Percentiles rank a stretch among this genome's conserved stretches.
Conservation (phyloP, 345 rosid species). For the Melastoma malabathricum region DNA sequence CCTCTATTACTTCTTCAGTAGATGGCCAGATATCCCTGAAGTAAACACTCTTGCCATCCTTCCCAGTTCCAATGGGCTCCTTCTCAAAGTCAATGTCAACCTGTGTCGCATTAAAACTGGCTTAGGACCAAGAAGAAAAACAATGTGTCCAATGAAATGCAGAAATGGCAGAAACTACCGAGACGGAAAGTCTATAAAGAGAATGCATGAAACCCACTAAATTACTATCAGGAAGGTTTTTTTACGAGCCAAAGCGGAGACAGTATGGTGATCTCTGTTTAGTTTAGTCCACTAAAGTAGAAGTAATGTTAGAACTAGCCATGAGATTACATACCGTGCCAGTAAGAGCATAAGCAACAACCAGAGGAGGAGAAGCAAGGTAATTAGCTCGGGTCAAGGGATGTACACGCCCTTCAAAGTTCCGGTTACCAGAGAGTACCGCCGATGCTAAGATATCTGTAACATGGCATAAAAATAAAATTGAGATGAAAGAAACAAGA, state of each 20-base stretch:
- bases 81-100: conserved; percentile 89
- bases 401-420: conserved; percentile 98
- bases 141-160: too few relatives aligned
- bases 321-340: conserved; percentile 57
- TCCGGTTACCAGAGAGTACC: conserved; percentile 92
- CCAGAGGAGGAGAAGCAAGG: conserved; percentile 98
- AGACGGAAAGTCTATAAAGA: too few relatives aligned
- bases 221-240: too few relatives aligned
- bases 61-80: conserved; percentile 84
- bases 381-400: conserved; percentile 96
- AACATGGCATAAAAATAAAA: conserved; percentile 3
- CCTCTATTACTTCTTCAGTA: conserved; percentile 85
- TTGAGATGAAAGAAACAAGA: too few relatives aligned
- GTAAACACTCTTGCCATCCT: conserved; percentile 69
- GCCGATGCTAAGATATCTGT: conserved; percentile 90
- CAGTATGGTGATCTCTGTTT: not conserved
- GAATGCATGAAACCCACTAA: too few relatives aligned
- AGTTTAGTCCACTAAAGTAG: not conserved
- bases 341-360: conserved; percentile 98
- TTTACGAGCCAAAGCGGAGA: too few relatives aligned
- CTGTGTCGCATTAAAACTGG: conserved; percentile 19
- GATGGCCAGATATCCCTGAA: conserved; percentile 96
- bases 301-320: not conserved
- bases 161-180: too few relatives aligned
- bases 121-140: too few relatives aligned